Evolutionary conservation across 2,329 filamentous ascomycete genomes (phyloP), one percentile per base, ranked within the genome.

Genomic region (Rhynchosporium agropyri): DNA sequence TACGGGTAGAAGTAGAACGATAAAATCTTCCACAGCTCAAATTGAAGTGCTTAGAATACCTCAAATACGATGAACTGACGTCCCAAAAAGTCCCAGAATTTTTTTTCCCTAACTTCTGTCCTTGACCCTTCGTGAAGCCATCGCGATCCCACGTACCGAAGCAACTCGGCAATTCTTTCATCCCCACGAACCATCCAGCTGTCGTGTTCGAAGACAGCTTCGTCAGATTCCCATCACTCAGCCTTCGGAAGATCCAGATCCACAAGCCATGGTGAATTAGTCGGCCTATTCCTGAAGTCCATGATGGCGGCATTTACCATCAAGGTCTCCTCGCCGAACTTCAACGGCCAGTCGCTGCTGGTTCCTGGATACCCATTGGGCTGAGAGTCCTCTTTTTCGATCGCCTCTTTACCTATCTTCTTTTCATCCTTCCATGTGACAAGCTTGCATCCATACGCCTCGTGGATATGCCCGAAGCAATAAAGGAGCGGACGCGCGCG

Each of bases 391-490:
- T 64, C 67, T 67, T 55, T 75, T 73, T 65, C 53, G 12, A 65
- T 61, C 0, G 62, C 63, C 3, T 63, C 54, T 1, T 15, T 26
- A 31, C 64, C 65, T 29, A 62, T 50, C 7, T 50, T 61, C 38
- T 63, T 45, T 61, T 68, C 28, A 75, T 65, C 40, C 1, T 78
- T 74, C 86, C 85, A 89, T 1, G 75, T 74, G 0, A 84, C 79
- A 2, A 83, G 63, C 58, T 80, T 81, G 0, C 78, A 80, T 71
- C 81, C 82, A 73, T 80, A 79, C 0, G 76, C 82, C 69, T 84
- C 82, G 69, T 87, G 84, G 20, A 87, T 86, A 74, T 88, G 85
- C 0, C 85, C 85, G 69, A 87, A 89, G 65, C 83, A 83, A 70
- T 87, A 83, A n/a, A 88, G 57, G 3, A 74, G 72, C 0, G 86